Conservation (phyloP, 2,329 filamentous ascomycete genomes). For the Fusarium sp. region DNA sequence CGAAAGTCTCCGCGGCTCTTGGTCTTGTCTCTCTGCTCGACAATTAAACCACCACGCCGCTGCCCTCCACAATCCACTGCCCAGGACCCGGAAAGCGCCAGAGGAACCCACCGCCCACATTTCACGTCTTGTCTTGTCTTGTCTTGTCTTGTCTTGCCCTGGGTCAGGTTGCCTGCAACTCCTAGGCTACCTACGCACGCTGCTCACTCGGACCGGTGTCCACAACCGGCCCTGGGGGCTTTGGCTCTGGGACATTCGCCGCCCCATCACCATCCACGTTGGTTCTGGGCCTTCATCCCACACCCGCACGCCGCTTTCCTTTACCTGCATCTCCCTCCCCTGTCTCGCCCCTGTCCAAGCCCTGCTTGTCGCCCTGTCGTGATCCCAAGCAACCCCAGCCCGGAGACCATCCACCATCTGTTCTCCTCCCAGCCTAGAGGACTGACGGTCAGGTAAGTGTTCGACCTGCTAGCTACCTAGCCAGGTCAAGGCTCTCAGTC, state of each 20-base stretch:
- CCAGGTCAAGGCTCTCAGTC: conserved; percentile 26
- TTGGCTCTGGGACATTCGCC: conserved; percentile 15
- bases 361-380: conserved; percentile 39
- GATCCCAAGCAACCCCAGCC: conserved; percentile 42
- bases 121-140: conserved; percentile 8
- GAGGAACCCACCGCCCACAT: conserved; percentile 11
- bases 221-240: conserved; percentile 15
- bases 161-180: conserved; percentile 8
- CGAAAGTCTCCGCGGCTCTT: conserved; percentile 6
- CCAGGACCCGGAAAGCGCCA: conserved; percentile 15
- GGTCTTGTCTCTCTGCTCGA: conserved; percentile 11
- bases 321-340: conserved; percentile 42
- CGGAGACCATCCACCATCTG: conserved; percentile 41
- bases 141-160: not conserved
- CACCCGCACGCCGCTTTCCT: conserved; percentile 40
- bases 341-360: conserved; percentile 34
- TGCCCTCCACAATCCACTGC: conserved; percentile 16
- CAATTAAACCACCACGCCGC: conserved; percentile 26
- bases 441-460: conserved; percentile 32
- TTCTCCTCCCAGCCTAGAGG: conserved; percentile 22
- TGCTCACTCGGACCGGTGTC: conserved; percentile 28
- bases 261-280: conserved; percentile 31
- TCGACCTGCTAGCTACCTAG: conserved; percentile 10
- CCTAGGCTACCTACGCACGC: conserved; percentile 6
- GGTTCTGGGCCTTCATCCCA: conserved; percentile 40